Evolutionary conservation across 2,329 filamentous ascomycete genomes (phyloP), one percentile per base, ranked within the genome.

Genomic region (Trichophyton rubrum): DNA sequence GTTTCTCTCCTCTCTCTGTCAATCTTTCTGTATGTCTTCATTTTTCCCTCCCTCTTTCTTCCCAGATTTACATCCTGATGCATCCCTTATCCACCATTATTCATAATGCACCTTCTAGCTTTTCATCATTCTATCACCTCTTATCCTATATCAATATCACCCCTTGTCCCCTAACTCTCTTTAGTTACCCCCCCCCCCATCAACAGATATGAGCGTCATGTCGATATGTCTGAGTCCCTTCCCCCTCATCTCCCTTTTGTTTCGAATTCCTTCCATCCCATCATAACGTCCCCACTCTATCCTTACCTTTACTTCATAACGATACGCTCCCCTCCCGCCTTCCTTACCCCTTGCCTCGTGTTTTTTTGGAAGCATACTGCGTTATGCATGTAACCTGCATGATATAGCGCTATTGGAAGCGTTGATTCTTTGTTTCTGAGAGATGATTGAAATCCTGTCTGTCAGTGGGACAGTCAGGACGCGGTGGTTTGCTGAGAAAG

Each of bases 201-300:
- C 20, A 15, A 51, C 24, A 51, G 45, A 51, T 51, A 51, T 27
- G 45, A 51, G 3, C 45, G 20, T 51, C 45, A 51, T 30, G 45
- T 51, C 45, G 45, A 22, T 22, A 51, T 35, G 51, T 27, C 15
- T 35, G 15, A 2, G 6, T 27, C 35, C 53, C 35, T 15, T 40
- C 9, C 20, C 27, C 30, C 41, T 24, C 11, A 3, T 35, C 33
- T n/a, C 59, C 49, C 27, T 1, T 38, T 45, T 49, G 40, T 22
- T n/a, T 41, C n/a, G 38, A 60, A 55, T 38, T 15, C 3, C 3
- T 41, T 40, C 11, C 24, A 30, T 53, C 30, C 24, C 35, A 24
- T 51, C 22, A 51, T 51, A 27, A 51, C 45, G 45, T 51, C 45
- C 45, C 27, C 30, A 55, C 51, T 55, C 51, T 55, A 55, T 55